Conservation (phyloP, 1,139 yeast species). For the Candida labiduridarum region DNA sequence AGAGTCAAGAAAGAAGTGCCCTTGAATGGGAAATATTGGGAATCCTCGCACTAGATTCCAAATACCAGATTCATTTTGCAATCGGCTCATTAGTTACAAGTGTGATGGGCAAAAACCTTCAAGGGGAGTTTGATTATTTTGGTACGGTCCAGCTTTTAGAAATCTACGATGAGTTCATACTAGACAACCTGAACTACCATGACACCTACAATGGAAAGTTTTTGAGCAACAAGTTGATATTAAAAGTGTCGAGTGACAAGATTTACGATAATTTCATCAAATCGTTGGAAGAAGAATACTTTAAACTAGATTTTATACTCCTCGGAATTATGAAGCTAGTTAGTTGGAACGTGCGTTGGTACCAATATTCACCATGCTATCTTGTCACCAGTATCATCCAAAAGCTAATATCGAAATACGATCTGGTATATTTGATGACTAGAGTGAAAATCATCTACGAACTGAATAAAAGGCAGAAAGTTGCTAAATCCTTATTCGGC, state of each 20-base stretch:
- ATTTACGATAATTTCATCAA: slow-evolving; percentile 27
- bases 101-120: slow-evolving; percentile 34
- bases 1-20: slow-evolving; percentile 40
- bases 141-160: slow-evolving; percentile 40
- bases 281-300: slow-evolving; percentile 30
- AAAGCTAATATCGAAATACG: slow-evolving; percentile 34
- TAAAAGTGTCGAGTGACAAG: slow-evolving; percentile 24
- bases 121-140: slow-evolving; percentile 44
- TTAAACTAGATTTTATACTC: slow-evolving; percentile 38
- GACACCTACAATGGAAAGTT: slow-evolving; percentile 33
- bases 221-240: slow-evolving; percentile 38
- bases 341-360: slow-evolving; percentile 48
- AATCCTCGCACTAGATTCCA: slow-evolving; percentile 31
- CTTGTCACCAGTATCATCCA: slow-evolving; percentile 31
- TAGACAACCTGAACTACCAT: slow-evolving; percentile 38
- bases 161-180: slow-evolving; percentile 44
- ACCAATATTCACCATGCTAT: slow-evolving; percentile 38
- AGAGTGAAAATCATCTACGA: slow-evolving; percentile 38
- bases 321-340: slow-evolving; percentile 36
- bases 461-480: slow-evolving; percentile 26
- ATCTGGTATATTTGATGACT: slow-evolving; percentile 34
- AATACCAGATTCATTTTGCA: slow-evolving; percentile 37
- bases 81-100: slow-evolving; percentile 45
- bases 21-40: slow-evolving; percentile 48
- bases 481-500: slow-evolving; percentile 15